Conservation (phyloP, 164 flowering plant species). For the Chimonanthus salicifolius region DNA sequence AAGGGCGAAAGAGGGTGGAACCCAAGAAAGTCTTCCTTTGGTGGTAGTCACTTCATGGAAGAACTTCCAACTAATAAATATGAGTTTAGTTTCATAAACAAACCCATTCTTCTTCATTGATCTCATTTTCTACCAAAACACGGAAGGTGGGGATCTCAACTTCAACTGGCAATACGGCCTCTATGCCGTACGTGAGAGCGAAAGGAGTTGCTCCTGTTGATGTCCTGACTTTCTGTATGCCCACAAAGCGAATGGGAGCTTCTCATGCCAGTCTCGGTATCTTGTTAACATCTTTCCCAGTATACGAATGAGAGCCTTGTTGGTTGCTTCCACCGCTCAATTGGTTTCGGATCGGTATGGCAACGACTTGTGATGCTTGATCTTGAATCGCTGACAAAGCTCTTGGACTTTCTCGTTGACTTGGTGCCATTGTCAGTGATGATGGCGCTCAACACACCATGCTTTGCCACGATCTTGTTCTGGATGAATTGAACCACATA, state of each 20-base stretch:
- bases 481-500: too few relatives aligned
- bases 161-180: neutral
- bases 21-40: too few relatives aligned
- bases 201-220: neutral
- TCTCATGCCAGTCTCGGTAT: neutral
- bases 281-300: neutral
- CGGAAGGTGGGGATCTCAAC: neutral
- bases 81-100: too few relatives aligned
- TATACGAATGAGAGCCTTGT: neutral
- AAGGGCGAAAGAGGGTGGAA: too few relatives aligned
- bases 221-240: neutral
- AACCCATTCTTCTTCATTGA: neutral
- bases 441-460: too few relatives aligned
- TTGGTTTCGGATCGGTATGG: neutral
- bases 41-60: too few relatives aligned
- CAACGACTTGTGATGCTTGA: neutral
- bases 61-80: too few relatives aligned
- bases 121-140: neutral
- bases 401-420: neutral
- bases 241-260: neutral
- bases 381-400: neutral
- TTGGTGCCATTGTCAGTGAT: too few relatives aligned
- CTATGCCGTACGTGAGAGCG: neutral
- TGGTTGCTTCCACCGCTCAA: neutral
- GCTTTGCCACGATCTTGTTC: too few relatives aligned